Evolutionary conservation across 2,329 filamentous ascomycete genomes (phyloP), one percentile per base, ranked within the genome.

Genomic region (Stagonosporopsis tanaceti): DNA sequence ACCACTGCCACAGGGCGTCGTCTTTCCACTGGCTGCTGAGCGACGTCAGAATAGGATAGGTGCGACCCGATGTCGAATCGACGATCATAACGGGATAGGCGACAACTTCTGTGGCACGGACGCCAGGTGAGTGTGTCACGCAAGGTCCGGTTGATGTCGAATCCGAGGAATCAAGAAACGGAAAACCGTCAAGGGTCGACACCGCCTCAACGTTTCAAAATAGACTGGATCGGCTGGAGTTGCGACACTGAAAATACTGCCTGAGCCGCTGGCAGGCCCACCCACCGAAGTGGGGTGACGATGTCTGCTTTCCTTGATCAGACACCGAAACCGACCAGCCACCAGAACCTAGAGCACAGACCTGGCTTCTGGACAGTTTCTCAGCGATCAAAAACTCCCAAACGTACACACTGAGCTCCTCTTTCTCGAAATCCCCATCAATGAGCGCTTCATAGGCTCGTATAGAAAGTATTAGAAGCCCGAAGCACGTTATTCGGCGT

Each of bases 341-440:
- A 53, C 48, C 48, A 45, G 39, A 50, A 48, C 22, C 54, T 53
- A 25, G 34, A 48, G 54, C 54, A 57, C 54, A 30, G 48, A 47
- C 54, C 32, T 22, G 14, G 34, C 12, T 35, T 24, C 20, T 22
- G 32, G 15, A 9, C 20, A 38, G 42, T 22, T 20, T 35, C 20
- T 44, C 20, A 47, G 47, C 6, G 9, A 45, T 20, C 37, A 39
- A 30, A 17, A 4, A 24, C 27, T 32, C 25, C 22, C 37, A 27
- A 39, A 17, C 11, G 20, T 34, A 17, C 9, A 34, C 44, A 22
- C n/a, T 32, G 34, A 22, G 24, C n/a, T 15, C 28, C 34, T n/a
- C 20, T 22, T 34, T 11, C 14, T 12, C 24, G 12, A 22, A 20
- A 15, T 34, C 14, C 8, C 15, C 32, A 7, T 34, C n/a, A 14